Evolutionary conservation across 768 basidiomycete genomes (phyloP).

Genomic region (Mycena olivaceomarginata): DNA sequence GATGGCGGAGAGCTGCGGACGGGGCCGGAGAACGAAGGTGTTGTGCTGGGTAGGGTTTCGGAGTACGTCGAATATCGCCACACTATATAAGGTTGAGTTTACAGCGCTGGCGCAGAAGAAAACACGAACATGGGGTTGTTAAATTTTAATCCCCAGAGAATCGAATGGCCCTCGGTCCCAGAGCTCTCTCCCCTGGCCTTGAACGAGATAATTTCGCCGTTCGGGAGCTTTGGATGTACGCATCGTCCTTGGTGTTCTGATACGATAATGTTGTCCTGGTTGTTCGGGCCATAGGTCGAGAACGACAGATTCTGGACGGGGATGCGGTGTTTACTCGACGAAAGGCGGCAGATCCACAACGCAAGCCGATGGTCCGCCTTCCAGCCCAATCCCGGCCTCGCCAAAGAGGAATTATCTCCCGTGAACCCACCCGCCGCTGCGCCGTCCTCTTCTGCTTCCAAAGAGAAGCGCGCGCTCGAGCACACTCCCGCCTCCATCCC

Average conservation of each 20-base stretch:
- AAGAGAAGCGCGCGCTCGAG: conserved; percentile 27
- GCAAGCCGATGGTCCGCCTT: conserved; percentile 31
- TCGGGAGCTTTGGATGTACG: conserved; percentile 90
- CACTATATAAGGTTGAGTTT: conserved; percentile 64
- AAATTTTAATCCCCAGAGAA: conserved; percentile 79
- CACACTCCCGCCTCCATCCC: neutral
- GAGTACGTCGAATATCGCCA: conserved; percentile 89
- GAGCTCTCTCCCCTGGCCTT: conserved; percentile 58
- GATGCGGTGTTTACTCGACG: conserved; percentile 55
- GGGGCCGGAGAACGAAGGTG: conserved; percentile 92
- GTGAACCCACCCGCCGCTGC: conserved; percentile 7
- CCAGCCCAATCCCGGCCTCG: conserved; percentile 13
- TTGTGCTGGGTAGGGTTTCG: conserved; percentile 57
- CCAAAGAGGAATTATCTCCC: neutral
- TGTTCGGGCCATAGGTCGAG: conserved; percentile 95
- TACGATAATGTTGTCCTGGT: conserved; percentile 85
- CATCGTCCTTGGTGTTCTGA: conserved; percentile 83
- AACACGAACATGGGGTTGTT: conserved; percentile 78
- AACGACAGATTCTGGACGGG: conserved; percentile 90
- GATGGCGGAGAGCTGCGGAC: conserved; percentile 83
- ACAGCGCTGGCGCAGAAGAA: neutral
- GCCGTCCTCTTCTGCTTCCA: conserved; percentile 7
- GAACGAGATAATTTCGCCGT: conserved; percentile 88
- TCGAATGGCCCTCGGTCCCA: conserved; percentile 49
- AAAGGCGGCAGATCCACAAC: neutral